phyloP scores from a whole-genome alignment of 306 rosid genomes.

The Purshia tridentata region DNA sequence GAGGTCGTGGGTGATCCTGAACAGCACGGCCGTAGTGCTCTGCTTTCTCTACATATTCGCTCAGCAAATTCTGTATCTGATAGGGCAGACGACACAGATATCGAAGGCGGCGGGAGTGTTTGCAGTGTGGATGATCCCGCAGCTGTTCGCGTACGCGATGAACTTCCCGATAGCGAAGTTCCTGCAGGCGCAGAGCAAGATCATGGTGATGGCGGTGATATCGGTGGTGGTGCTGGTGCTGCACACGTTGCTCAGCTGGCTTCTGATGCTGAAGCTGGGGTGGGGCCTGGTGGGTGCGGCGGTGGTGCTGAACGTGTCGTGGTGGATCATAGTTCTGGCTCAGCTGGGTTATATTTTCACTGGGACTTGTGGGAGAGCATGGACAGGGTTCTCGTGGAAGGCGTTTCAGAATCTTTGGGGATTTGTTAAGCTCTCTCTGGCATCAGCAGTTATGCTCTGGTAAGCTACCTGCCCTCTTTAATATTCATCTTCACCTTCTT shows the following conservation, averaged over 20 bases:
- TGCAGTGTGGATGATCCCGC: conserved; percentile 85
- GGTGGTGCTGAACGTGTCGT: conserved; percentile 59
- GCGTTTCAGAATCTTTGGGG: conserved; percentile 76
- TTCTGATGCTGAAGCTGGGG: conserved; percentile 50
- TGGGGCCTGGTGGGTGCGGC: conserved; percentile 87
- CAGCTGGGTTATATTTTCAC: conserved; percentile 56
- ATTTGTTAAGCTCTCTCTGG: conserved; percentile 66
- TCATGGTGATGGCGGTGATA: conserved; percentile 80
- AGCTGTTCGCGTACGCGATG: conserved; percentile 78
- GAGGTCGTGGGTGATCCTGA: conserved; percentile 77
- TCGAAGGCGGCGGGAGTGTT: conserved; percentile 71
- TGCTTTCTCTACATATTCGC: conserved; percentile 59
- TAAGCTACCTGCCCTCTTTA: too few species aligned
- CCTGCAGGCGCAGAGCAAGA: conserved; percentile 84
- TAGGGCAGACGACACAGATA: conserved; percentile 66
- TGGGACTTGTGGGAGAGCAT: conserved; percentile 66
- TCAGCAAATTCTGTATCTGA: conserved; percentile 36
- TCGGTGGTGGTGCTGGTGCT: conserved; percentile 51
- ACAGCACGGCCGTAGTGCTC: conserved; percentile 40
- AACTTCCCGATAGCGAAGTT: conserved; percentile 77
- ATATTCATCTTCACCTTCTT: too few species aligned
- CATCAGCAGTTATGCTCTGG: conserved; percentile 89
- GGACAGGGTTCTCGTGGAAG: conserved; percentile 69
- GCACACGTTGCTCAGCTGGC: conserved; percentile 71
- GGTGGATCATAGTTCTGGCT: conserved; percentile 70